Base-by-base conservation (phyloP, 768 basidiomycete species). In the Thelephora aurantiotincta region DNA sequence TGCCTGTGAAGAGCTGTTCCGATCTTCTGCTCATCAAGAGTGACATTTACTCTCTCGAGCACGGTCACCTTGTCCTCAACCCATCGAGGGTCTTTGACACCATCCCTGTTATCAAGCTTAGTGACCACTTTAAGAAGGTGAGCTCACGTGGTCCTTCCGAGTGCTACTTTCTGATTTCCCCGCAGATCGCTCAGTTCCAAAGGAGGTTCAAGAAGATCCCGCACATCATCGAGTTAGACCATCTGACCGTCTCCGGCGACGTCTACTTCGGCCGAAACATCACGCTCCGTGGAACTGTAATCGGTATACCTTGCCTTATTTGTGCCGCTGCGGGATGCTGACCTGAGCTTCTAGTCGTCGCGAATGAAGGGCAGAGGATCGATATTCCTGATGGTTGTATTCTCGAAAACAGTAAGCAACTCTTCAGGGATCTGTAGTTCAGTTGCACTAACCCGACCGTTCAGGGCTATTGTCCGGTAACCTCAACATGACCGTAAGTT, bases 151-250 rank as follows among this genome's bases (percentile, higher is more conserved):
- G 14, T 44, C 18, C 6, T 22, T 3, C 12, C 38, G 19, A 18
- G n/a, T 37, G 6, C 19, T 26, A 11, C 11, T 12, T 41, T 23
- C 7, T 36, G 16, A 52, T 38, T 35, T 16, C 11, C 18, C 11
- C 22, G 19, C 42, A 65, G 67, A 75, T 77, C 48, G 67, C 67
- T 45, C 64, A 77, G 54, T 82, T 82, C 68, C 77, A 82, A 64
- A 80, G 81, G 57, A 73, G 81, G 12, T 82, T 83, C 77, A 78
- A 78, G 66, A 75, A 76, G 60, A 81, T 84, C 48, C 82, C 82
- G 33, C 74, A 74, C 60, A 78, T 83, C 54, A 65, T 78, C 51
- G 82, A 84, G 60, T 69, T 82, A 41, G 82, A 83, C 64, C 82
- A 84, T 61, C 66, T 84, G 57, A 84, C 82, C 19, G 77, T 83